Base-by-base conservation (phyloP, 2,329 filamentous ascomycete species). In the Aphanocladium album region DNA sequence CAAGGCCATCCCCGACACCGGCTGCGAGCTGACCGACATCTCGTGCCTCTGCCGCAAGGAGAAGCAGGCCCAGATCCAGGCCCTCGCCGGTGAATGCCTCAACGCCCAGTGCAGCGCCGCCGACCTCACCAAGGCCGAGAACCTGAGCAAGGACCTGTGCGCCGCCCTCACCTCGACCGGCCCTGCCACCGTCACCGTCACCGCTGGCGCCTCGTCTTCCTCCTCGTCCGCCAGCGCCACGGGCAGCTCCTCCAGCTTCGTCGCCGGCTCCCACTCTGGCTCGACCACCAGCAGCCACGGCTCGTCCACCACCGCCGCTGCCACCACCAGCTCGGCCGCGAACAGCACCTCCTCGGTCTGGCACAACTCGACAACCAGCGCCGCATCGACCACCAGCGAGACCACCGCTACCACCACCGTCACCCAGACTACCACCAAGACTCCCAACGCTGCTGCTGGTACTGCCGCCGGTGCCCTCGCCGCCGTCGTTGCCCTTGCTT, bases 11-110 rank as follows among this genome's bases (percentile, higher is more conserved):
- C 53, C 53, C 53, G 25, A 46, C 7, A 46, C 53, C 8, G 53
- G 39, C 53, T 56, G 53, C 41, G 11, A 25, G 19, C n/a, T 56
- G n/a, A 23, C n/a, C 41, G 53, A 56, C 41, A 8, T 35, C 41
- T n/a, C 35, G 23, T 56, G 53, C 53, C 41, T 56, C 41, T 56
- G 53, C 41, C 39, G 25, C 23, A 35, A 25, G 39, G 53, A 46
- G 53, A 56, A 56, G 53, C 53, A 46, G 53, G 53, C 53, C n/a
- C 53, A 56, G 53, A 16, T 56, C 17, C 53, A 56, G 53, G 41
- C 39, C 12, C 7, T 35, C 17, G 53, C 53, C 23, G 53, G 53
- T 23, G 41, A 46, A 4, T 56, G 53, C 53, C 53, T 56, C 27
- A 35, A 23, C 53, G 6, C 8, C 3, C 21, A 56, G 41, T 49